Conservation (phyloP, 108 stramenopile genomes). For the Cyclotella choctawhatcheeana region DNA sequence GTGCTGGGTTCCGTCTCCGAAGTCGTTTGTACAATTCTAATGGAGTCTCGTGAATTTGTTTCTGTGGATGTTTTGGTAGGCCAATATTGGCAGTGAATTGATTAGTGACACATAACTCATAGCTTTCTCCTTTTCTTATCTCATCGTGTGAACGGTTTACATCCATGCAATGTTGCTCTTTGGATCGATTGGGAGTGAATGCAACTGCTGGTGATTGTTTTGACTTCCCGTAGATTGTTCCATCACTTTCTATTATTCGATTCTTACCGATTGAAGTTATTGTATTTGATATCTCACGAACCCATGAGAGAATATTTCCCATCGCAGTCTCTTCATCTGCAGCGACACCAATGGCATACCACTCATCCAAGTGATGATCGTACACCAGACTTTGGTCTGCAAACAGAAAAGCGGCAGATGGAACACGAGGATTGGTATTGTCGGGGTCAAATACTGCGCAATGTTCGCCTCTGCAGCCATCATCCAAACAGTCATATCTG, state of each 20-base stretch:
- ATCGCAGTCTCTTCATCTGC: constrained; percentile 13
- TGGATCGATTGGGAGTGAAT: constrained; percentile 70
- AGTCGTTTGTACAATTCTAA: constrained; percentile 77
- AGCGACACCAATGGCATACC: constrained; percentile 73
- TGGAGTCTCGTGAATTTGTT: constrained; percentile 44
- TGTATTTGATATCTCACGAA: constrained; percentile 36
- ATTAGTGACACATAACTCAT: constrained; percentile 95
- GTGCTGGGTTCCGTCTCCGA: constrained; percentile 90
- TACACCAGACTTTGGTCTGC: constrained; percentile 74
- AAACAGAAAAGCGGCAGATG: constrained; percentile 81
- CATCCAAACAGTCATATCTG: constrained; percentile 58
- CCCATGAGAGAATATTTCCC: constrained; percentile 58
- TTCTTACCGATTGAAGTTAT: constrained; percentile 18
- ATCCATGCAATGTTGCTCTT: constrained; percentile 59
- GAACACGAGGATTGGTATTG: constrained; percentile 52
- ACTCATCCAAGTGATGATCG: constrained; percentile 68
- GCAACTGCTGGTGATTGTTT: constrained; percentile 5
- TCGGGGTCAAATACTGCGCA: not conserved
- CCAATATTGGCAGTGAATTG: constrained; percentile 62
- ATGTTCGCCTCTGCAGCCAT: constrained; percentile 1
- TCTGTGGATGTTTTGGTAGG: constrained; percentile 8
- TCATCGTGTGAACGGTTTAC: constrained; percentile 74
- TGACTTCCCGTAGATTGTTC: too few relatives aligned
- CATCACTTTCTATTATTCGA: too few relatives aligned
- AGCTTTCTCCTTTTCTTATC: constrained; percentile 89